Percentiles rank a stretch among this genome's conserved stretches.
Evolutionary conservation across 2,329 filamentous ascomycete genomes (phyloP).

Genomic region (Sordariomycetes sp.): DNA sequence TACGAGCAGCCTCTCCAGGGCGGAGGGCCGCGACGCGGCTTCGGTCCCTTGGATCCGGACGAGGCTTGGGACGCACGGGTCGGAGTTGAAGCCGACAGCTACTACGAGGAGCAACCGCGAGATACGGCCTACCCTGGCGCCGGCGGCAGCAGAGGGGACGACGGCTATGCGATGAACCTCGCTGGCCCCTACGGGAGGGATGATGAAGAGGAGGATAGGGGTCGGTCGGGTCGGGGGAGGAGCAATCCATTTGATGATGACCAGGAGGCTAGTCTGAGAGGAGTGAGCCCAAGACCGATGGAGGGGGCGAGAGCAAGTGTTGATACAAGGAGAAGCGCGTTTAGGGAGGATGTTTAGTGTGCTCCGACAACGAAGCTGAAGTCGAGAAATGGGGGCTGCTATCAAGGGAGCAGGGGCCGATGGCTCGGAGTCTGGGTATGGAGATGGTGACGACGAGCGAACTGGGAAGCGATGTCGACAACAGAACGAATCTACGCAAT

Average conservation of each 20-base stretch:
- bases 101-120: slow-evolving; percentile 63
- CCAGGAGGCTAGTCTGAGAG: slow-evolving; percentile 55
- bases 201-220: slow-evolving; percentile 21
- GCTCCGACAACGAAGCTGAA: too few species aligned
- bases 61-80: slow-evolving; percentile 81
- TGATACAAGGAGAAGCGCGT: slow-evolving; percentile 47
- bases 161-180: slow-evolving; percentile 44
- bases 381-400: too few species aligned
- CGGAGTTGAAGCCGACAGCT: slow-evolving; percentile 60
- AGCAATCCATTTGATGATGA: slow-evolving; percentile 65
- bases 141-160: slow-evolving; percentile 27
- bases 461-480: too few species aligned
- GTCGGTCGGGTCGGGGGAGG: slow-evolving; percentile 29
- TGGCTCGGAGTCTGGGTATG: too few species aligned
- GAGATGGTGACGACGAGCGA: too few species aligned
- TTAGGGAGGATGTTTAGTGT: slow-evolving; percentile 60
- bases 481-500: too few species aligned
- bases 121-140: slow-evolving; percentile 17
- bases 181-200: slow-evolving; percentile 23
- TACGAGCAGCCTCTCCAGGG: slow-evolving; percentile 54
- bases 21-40: slow-evolving; percentile 41
- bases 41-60: slow-evolving; percentile 67
- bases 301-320: slow-evolving; percentile 27
- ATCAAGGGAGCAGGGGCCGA: too few species aligned
- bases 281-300: slow-evolving; percentile 70